Base-by-base conservation (phyloP, 2,329 filamentous ascomycete genomes). In the Neofusicoccum umdonicola region DNA sequence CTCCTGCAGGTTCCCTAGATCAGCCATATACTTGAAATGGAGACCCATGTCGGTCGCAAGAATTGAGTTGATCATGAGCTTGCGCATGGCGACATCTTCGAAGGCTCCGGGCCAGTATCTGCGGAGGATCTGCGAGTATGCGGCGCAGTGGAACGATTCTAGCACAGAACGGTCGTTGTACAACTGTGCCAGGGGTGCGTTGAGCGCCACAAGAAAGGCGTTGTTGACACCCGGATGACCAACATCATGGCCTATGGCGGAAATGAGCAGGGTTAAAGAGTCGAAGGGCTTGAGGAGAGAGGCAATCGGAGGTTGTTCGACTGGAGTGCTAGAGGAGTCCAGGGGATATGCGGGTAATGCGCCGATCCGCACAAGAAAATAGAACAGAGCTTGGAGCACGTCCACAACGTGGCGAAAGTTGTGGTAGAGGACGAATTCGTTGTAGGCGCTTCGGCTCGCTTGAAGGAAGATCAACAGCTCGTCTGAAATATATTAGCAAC, bases 221-320 rank as follows among this genome's bases (percentile, higher is more conserved):
- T 99, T 99, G 80, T 98, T 99, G 72, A 99, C 95, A 63, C 95
- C 95, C 0, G 95, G 95, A 74, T 99, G 95, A 22, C 95, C 95
- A 44, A 98, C 95, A 75, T 99, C 95, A 71, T 99, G 95, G 47
- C 95, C 95, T 72, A 99, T 96, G n/a, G 95, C 95, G 8, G 94
- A 94, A 68, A 98, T 90, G 51, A 99, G 84, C 2, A 99, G 84
- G 0, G 93, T 94, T 62, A 99, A 83, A 4, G 91, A 91, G 76
- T 98, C 93, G 68, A 96, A 92, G 0, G 94, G 93, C 56, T 86
- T 85, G n/a, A 99, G 81, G 27, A 98, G 82, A 50, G 84, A 81
- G 2, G 90, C 91, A 52, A 97, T 86, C 0, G 90, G 86, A 2
- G 86, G 91, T 41, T 37, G 62, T 22, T 50, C 22, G 19, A 50